Evolutionary conservation across 306 rosid genomes (phyloP), one percentile per base, ranked within the genome.

Genomic region (Corylus americana): DNA sequence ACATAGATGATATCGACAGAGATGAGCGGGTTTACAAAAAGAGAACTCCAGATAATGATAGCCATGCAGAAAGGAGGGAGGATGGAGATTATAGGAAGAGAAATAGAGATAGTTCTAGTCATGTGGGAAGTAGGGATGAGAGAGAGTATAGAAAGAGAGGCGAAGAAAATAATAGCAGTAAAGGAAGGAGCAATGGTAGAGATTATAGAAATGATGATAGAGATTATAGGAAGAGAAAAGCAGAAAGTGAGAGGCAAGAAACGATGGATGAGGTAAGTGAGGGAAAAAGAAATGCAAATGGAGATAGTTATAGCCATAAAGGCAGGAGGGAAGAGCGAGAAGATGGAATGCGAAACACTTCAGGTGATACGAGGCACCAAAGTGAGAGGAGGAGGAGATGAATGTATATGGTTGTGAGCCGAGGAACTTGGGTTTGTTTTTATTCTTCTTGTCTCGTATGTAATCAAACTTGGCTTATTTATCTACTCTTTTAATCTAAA

Each of bases 1-100:
- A 45, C 2, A 7, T 45, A 45, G 48, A 45, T 45, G 48, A 45
- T 45, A 45, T 4, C 9, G 4, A 45, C 50, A 59, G 70, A 58
- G 66, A 59, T 31, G 55, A 31, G 44, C 4, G 80, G 79, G 91
- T 84, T 74, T 70, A 83, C 69, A 84, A 83, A 77, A 84, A 72
- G 83, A 85, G 83, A 74, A 82, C 54, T 68, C 61, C 74, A 10
- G 88, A 83, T 83, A 53, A 48, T 49, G 61, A 75, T 80, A 70
- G 78, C 79, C 83, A 81, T 79, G 78, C 57, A 47, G 90, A 83
- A 54, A 83, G 79, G 75, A 86, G 84, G 76, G 83, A 85, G 68
- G 89, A 83, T 44, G 78, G 83, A 68, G 86, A 77, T 16, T 54
- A 73, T 45, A 79, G 80, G 70, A 82, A 73, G 80, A 79, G 78